These are phyloP conservation scores for Ehretia macrophylla DNA, from an alignment of 257 asterid species.

Conservation along the genomic window DNA sequence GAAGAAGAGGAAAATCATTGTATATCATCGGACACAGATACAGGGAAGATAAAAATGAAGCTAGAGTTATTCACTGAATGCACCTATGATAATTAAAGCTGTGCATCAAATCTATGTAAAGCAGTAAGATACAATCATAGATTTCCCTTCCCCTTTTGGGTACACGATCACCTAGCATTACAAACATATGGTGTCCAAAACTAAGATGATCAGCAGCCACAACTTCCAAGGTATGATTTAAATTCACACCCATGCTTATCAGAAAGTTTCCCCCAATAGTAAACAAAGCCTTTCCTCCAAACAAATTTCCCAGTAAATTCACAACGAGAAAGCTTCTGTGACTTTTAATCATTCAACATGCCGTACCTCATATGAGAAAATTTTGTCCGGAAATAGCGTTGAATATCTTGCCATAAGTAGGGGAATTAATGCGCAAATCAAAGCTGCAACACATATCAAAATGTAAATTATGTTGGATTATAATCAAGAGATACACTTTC, in stretches of 20 bases:
- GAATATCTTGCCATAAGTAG: constrained; percentile 79
- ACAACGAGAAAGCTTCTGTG: neutral
- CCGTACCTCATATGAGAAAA: constrained; percentile 70
- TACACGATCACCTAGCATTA: neutral
- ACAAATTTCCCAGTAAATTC: neutral
- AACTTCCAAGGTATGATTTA: too few relatives aligned
- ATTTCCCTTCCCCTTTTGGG: neutral
- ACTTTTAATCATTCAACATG: neutral
- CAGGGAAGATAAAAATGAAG: neutral
- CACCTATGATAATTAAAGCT: neutral
- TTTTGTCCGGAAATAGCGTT: constrained; percentile 73
- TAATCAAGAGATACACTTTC: neutral
- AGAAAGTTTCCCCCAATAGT: neutral
- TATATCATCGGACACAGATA: too few relatives aligned
- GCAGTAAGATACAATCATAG: neutral
- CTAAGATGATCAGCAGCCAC: too few relatives aligned
- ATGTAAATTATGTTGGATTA: neutral
- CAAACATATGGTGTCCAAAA: neutral
- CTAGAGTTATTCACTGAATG: too few relatives aligned
- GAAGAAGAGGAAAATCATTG: too few relatives aligned
- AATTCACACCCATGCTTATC: neutral
- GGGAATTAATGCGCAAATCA: constrained; percentile 80
- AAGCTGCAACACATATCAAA: constrained; percentile 37
- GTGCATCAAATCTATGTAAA: neutral
- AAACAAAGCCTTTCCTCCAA: neutral